Conservation (phyloP, 306 rosid species). For the Elaeagnus macrophylla region DNA sequence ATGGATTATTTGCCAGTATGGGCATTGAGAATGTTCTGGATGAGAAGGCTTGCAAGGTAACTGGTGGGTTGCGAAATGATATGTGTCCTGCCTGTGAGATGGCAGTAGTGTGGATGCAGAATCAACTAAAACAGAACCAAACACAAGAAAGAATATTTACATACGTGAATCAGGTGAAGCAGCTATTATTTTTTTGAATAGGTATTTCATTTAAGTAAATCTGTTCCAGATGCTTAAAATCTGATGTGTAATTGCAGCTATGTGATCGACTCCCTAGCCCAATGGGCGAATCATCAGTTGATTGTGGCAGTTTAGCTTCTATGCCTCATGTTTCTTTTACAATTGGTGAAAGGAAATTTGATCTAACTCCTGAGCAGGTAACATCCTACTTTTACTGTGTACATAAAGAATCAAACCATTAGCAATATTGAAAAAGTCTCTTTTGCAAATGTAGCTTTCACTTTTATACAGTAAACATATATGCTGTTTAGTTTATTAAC, state of each 20-base stretch:
- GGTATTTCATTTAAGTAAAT: neutral
- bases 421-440: too few relatives aligned
- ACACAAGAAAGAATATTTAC: slow-evolving; percentile 43
- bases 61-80: slow-evolving; percentile 24
- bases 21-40: slow-evolving; percentile 48
- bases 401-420: too few relatives aligned
- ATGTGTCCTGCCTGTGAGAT: slow-evolving; percentile 52
- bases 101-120: slow-evolving; percentile 68
- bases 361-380: slow-evolving; percentile 55
- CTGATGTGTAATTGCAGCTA: slow-evolving; percentile 32
- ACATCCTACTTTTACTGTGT: too few relatives aligned
- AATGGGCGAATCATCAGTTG: slow-evolving; percentile 64
- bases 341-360: slow-evolving; percentile 48
- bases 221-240: slow-evolving; percentile 10
- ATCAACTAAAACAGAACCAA: slow-evolving; percentile 44
- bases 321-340: slow-evolving; percentile 52
- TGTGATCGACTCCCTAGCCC: slow-evolving; percentile 63
- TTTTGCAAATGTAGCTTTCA: too few relatives aligned
- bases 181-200: neutral
- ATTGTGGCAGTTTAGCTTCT: slow-evolving; percentile 45
- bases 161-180: slow-evolving; percentile 47
- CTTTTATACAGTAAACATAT: too few relatives aligned
- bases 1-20: slow-evolving; percentile 14
- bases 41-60: slow-evolving; percentile 20
- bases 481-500: neutral